A percentile compares a stretch with the other conserved stretches of the same genome.
Conservation (phyloP, 352 stramenopile genomes). For the Pythium pyrilobum region DNA sequence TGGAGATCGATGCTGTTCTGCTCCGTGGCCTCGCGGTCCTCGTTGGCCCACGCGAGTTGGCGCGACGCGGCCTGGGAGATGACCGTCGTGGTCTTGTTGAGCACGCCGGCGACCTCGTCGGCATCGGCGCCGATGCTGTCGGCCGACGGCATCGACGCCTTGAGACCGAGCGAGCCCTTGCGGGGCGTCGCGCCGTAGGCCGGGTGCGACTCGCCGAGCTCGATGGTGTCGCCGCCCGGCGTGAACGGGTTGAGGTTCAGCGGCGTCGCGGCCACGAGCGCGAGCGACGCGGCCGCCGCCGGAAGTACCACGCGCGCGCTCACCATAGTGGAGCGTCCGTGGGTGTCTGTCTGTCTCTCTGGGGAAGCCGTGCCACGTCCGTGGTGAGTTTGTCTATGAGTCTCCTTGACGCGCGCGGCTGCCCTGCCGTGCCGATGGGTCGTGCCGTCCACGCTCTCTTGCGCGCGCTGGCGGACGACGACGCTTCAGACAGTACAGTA, state of each 20-base stretch:
- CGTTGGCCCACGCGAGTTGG: neutral
- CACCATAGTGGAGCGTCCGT: conserved; percentile 7
- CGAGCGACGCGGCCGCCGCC: neutral
- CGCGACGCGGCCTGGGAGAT: neutral
- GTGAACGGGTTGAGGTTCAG: conserved; percentile 16
- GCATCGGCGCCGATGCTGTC: neutral
- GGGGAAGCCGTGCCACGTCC: too few species aligned
- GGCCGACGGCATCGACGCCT: conserved; percentile 4
- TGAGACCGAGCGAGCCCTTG: conserved; percentile 4
- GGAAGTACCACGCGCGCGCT: neutral
- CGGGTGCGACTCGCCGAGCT: conserved; percentile 6
- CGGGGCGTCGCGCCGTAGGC: neutral
- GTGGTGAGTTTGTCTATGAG: conserved; percentile 2
- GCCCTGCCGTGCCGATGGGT: too few species aligned
- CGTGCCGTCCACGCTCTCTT: too few species aligned
- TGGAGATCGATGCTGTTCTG: conserved; percentile 5
- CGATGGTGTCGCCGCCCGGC: conserved; percentile 10
- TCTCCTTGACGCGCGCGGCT: too few species aligned
- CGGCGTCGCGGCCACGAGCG: conserved; percentile 5
- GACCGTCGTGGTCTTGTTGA: conserved; percentile 15
- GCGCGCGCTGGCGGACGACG: too few species aligned
- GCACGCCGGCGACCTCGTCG: conserved; percentile 5
- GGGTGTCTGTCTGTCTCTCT: too few species aligned
- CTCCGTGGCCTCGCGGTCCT: conserved; percentile 9
- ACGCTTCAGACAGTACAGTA: too few species aligned